Percentiles rank a stretch among this genome's conserved stretches.
Conservation (phyloP, 2,329 filamentous ascomycete genomes). For the Calonectria hongkongensis region DNA sequence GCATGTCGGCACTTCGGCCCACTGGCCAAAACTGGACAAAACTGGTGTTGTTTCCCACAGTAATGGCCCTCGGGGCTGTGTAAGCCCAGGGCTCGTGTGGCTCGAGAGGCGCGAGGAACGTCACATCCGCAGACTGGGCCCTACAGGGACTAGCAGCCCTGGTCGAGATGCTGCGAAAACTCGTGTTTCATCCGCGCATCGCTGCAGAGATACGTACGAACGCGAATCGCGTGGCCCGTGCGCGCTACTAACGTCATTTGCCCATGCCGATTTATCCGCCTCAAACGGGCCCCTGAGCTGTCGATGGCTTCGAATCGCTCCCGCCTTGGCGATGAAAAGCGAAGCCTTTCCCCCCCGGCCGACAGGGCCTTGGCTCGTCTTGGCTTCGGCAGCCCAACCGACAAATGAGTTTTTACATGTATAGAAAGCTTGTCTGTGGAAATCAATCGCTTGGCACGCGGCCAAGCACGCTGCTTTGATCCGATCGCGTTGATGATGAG, state of each 20-base stretch:
- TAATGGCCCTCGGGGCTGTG: not conserved
- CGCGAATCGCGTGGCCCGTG: not conserved
- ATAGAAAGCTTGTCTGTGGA: too few relatives aligned
- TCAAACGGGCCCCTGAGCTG: not conserved
- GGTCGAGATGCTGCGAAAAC: not conserved
- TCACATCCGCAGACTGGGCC: slow-evolving; percentile 12
- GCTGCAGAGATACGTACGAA: not conserved
- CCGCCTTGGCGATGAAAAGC: too few relatives aligned
- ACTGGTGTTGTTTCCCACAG: not conserved
- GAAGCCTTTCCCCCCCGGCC: too few relatives aligned
- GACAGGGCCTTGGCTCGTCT: too few relatives aligned
- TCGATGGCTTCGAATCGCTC: too few relatives aligned
- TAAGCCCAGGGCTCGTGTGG: not conserved
- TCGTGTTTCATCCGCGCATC: not conserved
- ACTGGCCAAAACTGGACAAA: not conserved
- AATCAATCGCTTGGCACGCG: too few relatives aligned
- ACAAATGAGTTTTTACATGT: too few relatives aligned
- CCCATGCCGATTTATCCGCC: slow-evolving; percentile 19
- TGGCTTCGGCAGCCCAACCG: too few relatives aligned
- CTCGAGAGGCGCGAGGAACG: not conserved
- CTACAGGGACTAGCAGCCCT: not conserved
- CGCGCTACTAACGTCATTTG: not conserved
- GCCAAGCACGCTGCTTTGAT: too few relatives aligned
- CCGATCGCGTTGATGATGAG: too few relatives aligned
- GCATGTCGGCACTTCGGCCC: slow-evolving; percentile 20